Evolutionary conservation across 768 basidiomycete genomes (phyloP), one percentile per base, ranked within the genome.

Genomic region (Agrocybe chaxingu): DNA sequence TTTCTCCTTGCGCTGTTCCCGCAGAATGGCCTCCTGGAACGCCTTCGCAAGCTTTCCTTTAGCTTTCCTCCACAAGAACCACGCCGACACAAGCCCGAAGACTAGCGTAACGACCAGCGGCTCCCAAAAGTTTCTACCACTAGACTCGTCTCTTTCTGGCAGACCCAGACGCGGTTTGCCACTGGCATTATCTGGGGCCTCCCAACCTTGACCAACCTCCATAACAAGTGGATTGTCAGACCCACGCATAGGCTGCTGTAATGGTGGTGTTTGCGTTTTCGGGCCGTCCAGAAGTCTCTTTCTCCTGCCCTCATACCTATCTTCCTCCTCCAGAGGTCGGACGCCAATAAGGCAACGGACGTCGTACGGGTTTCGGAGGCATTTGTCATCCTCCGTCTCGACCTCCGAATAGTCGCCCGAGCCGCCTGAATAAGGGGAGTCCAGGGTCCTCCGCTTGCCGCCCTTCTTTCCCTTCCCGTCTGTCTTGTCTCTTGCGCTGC

Each of bases 271-370:
- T 18, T 49, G 53, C 32, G 52, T 42, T 43, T 51, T 56, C 8
- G 79, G 79, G 2, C 80, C 82, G 48, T 87, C 85, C 2, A 88
- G 69, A 16, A 88, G 72, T 54, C 82, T 73, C 59, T 66, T 72
- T 61, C 74, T 64, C 9, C 76, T 62, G 37, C 69, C 67, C 53
- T 71, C 71, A 3, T 64, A 63, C 4, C 76, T 80, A 57, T 74
- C 79, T 9, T 76, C 75, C 2, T 74, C 70, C 54, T 82, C 81
- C 13, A 88, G 65, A 13, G 63, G 66, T 6, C 80, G 72, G 41
- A 86, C 75, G 18, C 88, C 88, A 8, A 81, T 78, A 11, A 87
- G 66, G 63, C 88, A 90, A 8, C 76, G 74, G 3, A 47, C 50
- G n/a, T 57, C 47, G 41, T 56, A 50, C 1, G 59, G 61, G 47